Evolutionary conservation across 164 flowering plant species (phyloP), one percentile per base, ranked within the genome.

Genomic region (Saururus chinensis): DNA sequence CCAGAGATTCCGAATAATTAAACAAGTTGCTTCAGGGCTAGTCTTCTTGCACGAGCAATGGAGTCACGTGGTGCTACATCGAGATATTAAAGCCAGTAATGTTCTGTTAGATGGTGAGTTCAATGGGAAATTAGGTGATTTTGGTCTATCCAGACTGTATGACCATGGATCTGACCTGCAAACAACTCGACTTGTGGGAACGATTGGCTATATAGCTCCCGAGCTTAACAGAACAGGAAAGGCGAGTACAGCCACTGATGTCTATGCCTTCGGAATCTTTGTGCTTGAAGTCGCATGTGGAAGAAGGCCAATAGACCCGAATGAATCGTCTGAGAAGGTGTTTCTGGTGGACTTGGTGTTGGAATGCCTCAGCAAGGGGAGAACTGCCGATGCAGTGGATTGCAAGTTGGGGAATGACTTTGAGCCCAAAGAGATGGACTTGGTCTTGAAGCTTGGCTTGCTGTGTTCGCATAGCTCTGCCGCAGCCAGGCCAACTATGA

Each of bases 231-330:
- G 70, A 57, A 74, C 71, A 0, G 73, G 80, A 9, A 74, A 70
- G 71, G 75, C 72, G 37, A 74, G 76, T 2, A 64, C 62, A 6
- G 61, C 73, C 62, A 69, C 73, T 0, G 82, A 79, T 35, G 77
- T 79, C 56, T 79, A 58, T 25, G 71, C 76, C 0, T 76, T 76
- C 24, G 82, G 82, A 8, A 74, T 71, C 0, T 72, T 76, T 26
- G 4, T 79, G 55, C 79, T 79, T 0, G 80, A 79, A 49, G 76
- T 79, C 5, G 74, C 64, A 4, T 76, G 82, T 59, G 82, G 82
- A 4, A 69, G 69, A 62, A 73, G 74, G 54, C 79, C 82, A 0
- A 64, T 74, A 13, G 71, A 65, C 19, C 40, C 59, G 10, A 22
- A 48, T 40, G 25, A 21, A 20, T n/a, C 10, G 17, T 1, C 9